Evolutionary conservation across 345 rosid genomes (phyloP).

Genomic region (Eucalyptus sideroxylon): DNA sequence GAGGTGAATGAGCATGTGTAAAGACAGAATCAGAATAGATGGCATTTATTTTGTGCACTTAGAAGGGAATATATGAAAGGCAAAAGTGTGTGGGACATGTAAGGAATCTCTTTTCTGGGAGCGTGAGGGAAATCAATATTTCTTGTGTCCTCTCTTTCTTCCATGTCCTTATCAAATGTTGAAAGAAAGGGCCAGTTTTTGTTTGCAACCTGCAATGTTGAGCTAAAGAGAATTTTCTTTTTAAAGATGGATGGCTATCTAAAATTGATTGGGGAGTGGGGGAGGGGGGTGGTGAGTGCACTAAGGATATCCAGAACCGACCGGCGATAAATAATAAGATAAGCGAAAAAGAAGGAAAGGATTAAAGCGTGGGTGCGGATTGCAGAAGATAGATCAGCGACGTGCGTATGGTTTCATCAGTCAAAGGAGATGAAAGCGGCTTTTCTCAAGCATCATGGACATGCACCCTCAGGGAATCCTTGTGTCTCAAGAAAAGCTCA

Average conservation of each 20-base stretch:
- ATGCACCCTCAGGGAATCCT: conserved; percentile 44
- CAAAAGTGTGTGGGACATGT: conserved; percentile 46
- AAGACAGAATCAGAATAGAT: conserved; percentile 17
- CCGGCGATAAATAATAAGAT: neutral
- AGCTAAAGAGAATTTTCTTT: conserved; percentile 23
- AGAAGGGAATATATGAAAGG: conserved; percentile 42
- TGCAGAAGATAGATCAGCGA: neutral
- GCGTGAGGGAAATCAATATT: neutral
- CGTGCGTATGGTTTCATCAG: neutral
- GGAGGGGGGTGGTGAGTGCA: neutral
- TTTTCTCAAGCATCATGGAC: conserved; percentile 10
- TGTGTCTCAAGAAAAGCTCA: conserved; percentile 22
- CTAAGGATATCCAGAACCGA: conserved; percentile 25
- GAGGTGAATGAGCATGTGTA: conserved; percentile 8
- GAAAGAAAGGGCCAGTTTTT: neutral
- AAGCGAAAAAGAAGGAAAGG: neutral
- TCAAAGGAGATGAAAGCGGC: conserved; percentile 6
- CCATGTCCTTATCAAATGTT: conserved; percentile 4
- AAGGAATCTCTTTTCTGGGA: conserved; percentile 39
- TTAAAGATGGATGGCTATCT: neutral
- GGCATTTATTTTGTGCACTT: conserved; percentile 23
- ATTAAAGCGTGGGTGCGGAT: neutral
- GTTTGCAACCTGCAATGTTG: neutral
- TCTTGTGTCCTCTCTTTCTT: neutral
- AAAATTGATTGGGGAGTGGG: neutral